Conservation (phyloP, 2,329 filamentous ascomycete species). For the Pseudocercospora fuligena region DNA sequence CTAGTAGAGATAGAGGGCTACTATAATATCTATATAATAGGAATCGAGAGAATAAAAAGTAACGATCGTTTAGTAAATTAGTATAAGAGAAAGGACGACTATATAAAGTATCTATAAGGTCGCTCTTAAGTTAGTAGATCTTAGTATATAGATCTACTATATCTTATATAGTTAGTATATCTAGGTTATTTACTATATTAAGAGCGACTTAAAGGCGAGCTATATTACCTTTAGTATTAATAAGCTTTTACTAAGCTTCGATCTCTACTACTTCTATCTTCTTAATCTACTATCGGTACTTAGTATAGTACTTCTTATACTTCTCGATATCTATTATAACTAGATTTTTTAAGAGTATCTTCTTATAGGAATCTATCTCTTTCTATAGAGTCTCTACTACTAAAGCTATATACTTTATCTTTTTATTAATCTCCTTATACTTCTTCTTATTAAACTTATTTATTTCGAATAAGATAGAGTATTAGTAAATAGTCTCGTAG, state of each 20-base stretch:
- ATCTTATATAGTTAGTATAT: neutral
- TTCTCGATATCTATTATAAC: neutral
- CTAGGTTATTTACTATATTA: neutral
- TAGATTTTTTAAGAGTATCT: neutral
- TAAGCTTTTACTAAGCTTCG: neutral
- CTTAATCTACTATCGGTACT: neutral
- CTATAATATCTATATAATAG: too few relatives aligned
- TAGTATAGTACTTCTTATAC: neutral
- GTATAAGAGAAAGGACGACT: too few relatives aligned
- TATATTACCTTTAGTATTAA: neutral
- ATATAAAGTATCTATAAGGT: neutral
- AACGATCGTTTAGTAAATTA: too few relatives aligned
- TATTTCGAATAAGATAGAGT: too few relatives aligned
- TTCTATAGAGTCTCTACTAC: too few relatives aligned
- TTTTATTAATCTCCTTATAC: too few relatives aligned
- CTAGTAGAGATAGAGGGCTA: neutral
- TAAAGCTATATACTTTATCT: too few relatives aligned
- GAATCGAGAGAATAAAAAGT: too few relatives aligned
- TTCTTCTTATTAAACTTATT: too few relatives aligned
- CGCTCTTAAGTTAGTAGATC: neutral
- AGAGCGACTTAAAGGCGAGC: neutral
- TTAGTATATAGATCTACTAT: neutral
- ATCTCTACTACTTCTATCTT: neutral
- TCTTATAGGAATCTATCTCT: neutral
- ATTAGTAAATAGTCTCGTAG: too few relatives aligned